Conservation (phyloP, 805 yeast genomes). For the Candida alai region DNA sequence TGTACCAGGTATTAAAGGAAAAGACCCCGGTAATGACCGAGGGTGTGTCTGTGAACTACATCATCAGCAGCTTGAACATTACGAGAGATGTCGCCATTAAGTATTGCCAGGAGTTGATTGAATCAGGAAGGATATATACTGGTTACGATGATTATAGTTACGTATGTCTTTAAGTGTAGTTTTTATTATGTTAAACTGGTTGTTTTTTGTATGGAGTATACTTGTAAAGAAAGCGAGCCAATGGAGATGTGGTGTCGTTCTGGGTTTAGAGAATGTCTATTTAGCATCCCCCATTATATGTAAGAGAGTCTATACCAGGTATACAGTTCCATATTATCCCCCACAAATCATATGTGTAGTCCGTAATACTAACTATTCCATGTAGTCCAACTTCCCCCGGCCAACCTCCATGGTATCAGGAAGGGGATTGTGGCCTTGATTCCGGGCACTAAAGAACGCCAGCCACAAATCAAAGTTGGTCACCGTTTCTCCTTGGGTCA, state of each 20-base stretch:
- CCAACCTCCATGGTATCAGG: no score
- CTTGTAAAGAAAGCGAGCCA: no score
- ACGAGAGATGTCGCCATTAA: constrained; percentile 46
- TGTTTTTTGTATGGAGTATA: no score
- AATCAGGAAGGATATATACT: constrained; percentile 64
- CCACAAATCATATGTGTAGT: no score
- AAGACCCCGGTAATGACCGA: constrained; percentile 59
- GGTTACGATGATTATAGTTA: constrained; percentile 55
- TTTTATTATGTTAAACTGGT: no score
- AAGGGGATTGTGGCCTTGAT: no score
- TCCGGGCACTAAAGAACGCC: constrained; percentile 52
- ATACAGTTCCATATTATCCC: no score
- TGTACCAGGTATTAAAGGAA: constrained; percentile 46
- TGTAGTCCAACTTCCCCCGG: no score
- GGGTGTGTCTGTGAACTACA: constrained; percentile 67
- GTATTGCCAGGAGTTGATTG: constrained; percentile 53
- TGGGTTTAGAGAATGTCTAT: no score
- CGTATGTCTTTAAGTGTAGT: constrained; percentile 5
- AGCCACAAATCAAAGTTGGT: constrained; percentile 58
- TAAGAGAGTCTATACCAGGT: neutral
- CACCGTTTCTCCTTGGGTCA: constrained; percentile 57
- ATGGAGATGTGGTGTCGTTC: no score
- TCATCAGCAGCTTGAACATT: constrained; percentile 53
- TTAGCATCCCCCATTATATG: no score
- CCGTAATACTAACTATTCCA: no score